Evolutionary conservation across 169 alveolate genomes (phyloP).

Genomic region (Cryptosporidium viatorum): DNA sequence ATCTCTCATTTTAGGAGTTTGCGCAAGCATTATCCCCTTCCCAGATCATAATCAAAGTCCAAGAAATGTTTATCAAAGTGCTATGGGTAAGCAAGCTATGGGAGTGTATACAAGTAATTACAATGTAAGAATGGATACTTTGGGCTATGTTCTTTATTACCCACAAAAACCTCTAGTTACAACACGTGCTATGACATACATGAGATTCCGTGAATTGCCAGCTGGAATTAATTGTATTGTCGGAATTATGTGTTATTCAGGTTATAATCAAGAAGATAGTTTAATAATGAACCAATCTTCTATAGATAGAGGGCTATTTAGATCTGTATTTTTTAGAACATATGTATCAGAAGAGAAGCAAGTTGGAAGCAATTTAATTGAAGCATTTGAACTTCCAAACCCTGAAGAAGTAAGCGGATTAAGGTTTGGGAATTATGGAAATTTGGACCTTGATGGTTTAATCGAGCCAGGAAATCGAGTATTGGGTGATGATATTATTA

Average conservation of each 20-base stretch:
- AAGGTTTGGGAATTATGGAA: constrained; percentile 94
- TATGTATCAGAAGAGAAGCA: constrained; percentile 95
- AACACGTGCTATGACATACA: constrained; percentile 97
- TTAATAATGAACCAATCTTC: constrained; percentile 97
- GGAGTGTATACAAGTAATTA: constrained; percentile 98
- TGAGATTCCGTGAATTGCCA: constrained; percentile 98
- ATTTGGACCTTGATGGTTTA: constrained; percentile 97
- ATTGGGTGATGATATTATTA: constrained; percentile 97
- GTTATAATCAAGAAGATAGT: constrained; percentile 99
- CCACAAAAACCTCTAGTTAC: constrained; percentile 99
- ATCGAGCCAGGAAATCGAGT: constrained; percentile 98
- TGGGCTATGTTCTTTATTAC: constrained; percentile 96
- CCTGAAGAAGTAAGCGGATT: constrained; percentile 86
- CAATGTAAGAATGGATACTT: constrained; percentile 98
- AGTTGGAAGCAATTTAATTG: constrained; percentile 90
- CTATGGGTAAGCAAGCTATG: constrained; percentile 99
- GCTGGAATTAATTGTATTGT: constrained; percentile 99
- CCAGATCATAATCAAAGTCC: constrained; percentile 99
- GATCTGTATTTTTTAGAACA: constrained; percentile 97
- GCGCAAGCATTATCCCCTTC: constrained; percentile 99
- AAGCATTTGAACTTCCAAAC: constrained; percentile 93
- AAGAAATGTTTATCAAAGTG: constrained; percentile 98
- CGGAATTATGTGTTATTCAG: constrained; percentile 98
- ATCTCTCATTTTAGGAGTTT: constrained; percentile 98
- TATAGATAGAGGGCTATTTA: constrained; percentile 97